Percentiles rank a stretch among this genome's conserved stretches.
Evolutionary conservation across 2,329 filamentous ascomycete species (phyloP).

Genomic region (Hymenoscyphus fructigenus): DNA sequence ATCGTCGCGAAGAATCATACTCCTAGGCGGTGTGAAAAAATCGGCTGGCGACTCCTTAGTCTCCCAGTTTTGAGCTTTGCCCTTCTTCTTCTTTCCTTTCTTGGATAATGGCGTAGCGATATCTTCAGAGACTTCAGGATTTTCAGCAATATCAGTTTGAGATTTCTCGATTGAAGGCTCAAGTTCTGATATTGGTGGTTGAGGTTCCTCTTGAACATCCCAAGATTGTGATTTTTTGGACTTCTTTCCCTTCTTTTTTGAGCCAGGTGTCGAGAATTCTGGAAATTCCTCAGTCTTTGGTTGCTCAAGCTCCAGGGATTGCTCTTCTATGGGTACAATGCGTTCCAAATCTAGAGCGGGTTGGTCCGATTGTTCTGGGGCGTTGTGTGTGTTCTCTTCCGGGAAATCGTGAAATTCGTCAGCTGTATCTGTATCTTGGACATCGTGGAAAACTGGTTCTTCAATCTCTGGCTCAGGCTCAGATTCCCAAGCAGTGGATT

Average conservation of each 20-base stretch:
- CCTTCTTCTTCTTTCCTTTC: slow-evolving; percentile 20
- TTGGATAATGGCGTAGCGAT: slow-evolving; percentile 3
- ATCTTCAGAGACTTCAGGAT: slow-evolving; percentile 5
- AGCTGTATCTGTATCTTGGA: not conserved
- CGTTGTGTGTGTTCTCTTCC: not conserved
- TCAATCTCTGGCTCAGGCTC: slow-evolving; percentile 1
- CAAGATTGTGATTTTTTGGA: slow-evolving; percentile 28
- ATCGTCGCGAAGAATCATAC: slow-evolving; percentile 8
- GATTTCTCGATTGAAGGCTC: slow-evolving; percentile 3
- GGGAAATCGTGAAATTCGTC: slow-evolving; percentile 1
- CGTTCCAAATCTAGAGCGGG: not conserved
- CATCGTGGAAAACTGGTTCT: not conserved
- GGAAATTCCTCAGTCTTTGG: slow-evolving; percentile 16
- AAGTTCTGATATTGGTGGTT: not conserved
- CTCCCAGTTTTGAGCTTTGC: slow-evolving; percentile 16
- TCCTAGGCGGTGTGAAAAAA: not conserved
- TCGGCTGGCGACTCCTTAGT: slow-evolving; percentile 7
- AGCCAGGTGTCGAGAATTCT: slow-evolving; percentile 14
- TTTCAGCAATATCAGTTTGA: slow-evolving; percentile 4
- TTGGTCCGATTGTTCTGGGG: not conserved
- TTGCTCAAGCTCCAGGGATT: not conserved
- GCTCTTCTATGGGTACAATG: slow-evolving; percentile 6
- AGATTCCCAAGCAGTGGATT: slow-evolving; percentile 8
- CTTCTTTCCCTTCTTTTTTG: slow-evolving; percentile 29
- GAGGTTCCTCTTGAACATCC: slow-evolving; percentile 12